Evolutionary conservation across 768 basidiomycete genomes (phyloP).

Genomic region (Boletellus emodensis): DNA sequence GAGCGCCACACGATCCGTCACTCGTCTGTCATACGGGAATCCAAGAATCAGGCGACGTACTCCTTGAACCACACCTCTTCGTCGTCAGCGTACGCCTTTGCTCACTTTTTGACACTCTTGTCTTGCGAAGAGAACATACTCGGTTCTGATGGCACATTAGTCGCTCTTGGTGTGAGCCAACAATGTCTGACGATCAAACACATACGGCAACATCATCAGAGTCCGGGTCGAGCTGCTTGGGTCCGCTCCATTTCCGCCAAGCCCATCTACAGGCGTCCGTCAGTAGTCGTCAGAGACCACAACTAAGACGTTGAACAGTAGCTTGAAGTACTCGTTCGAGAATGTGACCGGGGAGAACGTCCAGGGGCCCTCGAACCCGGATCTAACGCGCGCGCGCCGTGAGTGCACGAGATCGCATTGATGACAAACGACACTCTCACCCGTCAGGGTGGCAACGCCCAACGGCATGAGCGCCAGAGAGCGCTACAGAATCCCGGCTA

Average conservation of each 20-base stretch:
- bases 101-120: slow-evolving; percentile 87
- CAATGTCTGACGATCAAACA: slow-evolving; percentile 19
- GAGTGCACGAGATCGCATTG: neutral
- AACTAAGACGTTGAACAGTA: slow-evolving; percentile 53
- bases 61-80: slow-evolving; percentile 91
- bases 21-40: neutral
- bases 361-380: slow-evolving; percentile 90
- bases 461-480: slow-evolving; percentile 91
- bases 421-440: slow-evolving; percentile 28
- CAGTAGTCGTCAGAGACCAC: neutral
- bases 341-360: slow-evolving; percentile 89
- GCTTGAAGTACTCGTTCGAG: slow-evolving; percentile 82
- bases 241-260: slow-evolving; percentile 95
- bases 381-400: slow-evolving; percentile 33
- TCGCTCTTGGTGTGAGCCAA: neutral
- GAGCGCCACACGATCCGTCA: slow-evolving; percentile 2
- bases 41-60: slow-evolving; percentile 44
- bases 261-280: slow-evolving; percentile 51
- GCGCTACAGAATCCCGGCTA: slow-evolving; percentile 96
- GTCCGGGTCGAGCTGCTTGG: slow-evolving; percentile 85
- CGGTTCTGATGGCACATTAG: slow-evolving; percentile 47
- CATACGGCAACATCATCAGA: slow-evolving; percentile 95
- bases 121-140: slow-evolving; percentile 86
- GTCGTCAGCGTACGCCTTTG: slow-evolving; percentile 82
- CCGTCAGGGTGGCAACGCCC: slow-evolving; percentile 90